Conservation (phyloP, 164 flowering plant species). For the Kalanchoe fedtschenkoi region DNA sequence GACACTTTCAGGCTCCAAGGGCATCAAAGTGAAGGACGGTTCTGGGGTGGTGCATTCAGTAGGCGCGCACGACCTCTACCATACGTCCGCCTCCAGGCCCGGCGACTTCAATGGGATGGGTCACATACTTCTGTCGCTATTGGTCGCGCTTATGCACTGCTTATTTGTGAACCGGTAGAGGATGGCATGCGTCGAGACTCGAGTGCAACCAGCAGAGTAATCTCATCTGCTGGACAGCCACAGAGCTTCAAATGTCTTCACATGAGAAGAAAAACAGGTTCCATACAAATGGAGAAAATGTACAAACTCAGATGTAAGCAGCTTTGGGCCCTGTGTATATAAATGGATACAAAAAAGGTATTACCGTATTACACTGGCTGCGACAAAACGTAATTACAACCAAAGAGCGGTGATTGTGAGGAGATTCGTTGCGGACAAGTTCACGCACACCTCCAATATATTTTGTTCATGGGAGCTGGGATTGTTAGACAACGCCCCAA, state of each 20-base stretch:
- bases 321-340: neutral
- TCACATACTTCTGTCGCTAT: conserved; percentile 6
- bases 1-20: conserved; percentile 33
- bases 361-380: neutral
- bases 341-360: neutral
- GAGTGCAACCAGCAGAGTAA: neutral
- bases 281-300: neutral
- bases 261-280: neutral
- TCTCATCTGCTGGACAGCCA: neutral
- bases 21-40: conserved; percentile 47
- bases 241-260: neutral
- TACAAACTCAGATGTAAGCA: neutral
- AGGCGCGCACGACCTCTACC: conserved; percentile 24
- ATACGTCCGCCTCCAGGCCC: conserved; percentile 18
- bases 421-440: too few relatives aligned
- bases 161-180: neutral
- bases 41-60: conserved; percentile 29
- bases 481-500: too few relatives aligned
- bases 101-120: conserved; percentile 8
- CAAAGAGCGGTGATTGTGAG: neutral
- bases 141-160: neutral
- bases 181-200: neutral
- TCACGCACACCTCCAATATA: too few relatives aligned
- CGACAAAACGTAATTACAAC: neutral
- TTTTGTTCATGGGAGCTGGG: too few relatives aligned